These are phyloP conservation scores for Chlorella sp. DNA, from an alignment of 139 green algal species.

Conservation along the genomic window DNA sequence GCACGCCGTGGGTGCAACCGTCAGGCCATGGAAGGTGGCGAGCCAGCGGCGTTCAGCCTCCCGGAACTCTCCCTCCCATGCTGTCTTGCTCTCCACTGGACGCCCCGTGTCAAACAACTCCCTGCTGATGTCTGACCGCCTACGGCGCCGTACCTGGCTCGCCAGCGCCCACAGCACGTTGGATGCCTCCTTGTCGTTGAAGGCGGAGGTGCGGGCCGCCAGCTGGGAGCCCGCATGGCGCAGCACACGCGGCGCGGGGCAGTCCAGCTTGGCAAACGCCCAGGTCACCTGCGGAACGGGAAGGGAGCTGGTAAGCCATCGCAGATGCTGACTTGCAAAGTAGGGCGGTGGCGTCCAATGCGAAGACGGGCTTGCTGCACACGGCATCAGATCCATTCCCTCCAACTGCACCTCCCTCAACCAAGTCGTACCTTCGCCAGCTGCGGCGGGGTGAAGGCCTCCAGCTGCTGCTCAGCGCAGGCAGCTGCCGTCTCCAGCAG, in stretches of 20 bases:
- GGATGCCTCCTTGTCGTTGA: conserved; percentile 35
- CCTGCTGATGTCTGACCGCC: too few relatives aligned
- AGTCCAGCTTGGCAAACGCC: conserved; percentile 44
- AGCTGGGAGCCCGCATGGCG: conserved; percentile 9
- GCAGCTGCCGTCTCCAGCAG: conserved; percentile 35
- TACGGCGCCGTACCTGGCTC: not conserved
- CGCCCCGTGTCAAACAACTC: too few relatives aligned
- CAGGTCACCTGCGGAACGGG: conserved; percentile 7
- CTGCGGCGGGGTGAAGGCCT: conserved; percentile 12
- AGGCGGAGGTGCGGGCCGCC: not conserved
- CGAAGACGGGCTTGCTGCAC: too few relatives aligned
- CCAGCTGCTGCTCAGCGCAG: conserved; percentile 18
- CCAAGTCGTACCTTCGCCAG: conserved; percentile 27
- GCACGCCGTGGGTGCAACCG: not conserved
- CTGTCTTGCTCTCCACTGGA: too few relatives aligned
- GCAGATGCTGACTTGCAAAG: too few relatives aligned
- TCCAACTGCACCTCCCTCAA: too few relatives aligned
- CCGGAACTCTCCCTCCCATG: too few relatives aligned
- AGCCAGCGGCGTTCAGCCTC: too few relatives aligned
- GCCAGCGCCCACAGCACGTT: conserved; percentile 50
- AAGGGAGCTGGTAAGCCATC: too few relatives aligned
- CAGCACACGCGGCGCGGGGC: conserved; percentile 18
- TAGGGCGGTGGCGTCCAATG: too few relatives aligned
- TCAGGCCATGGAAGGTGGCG: too few relatives aligned
- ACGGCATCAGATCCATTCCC: too few relatives aligned